phyloP scores from a whole-genome alignment of 1,139 yeast species.

The Nakaseomyces uthaithaninus region DNA sequence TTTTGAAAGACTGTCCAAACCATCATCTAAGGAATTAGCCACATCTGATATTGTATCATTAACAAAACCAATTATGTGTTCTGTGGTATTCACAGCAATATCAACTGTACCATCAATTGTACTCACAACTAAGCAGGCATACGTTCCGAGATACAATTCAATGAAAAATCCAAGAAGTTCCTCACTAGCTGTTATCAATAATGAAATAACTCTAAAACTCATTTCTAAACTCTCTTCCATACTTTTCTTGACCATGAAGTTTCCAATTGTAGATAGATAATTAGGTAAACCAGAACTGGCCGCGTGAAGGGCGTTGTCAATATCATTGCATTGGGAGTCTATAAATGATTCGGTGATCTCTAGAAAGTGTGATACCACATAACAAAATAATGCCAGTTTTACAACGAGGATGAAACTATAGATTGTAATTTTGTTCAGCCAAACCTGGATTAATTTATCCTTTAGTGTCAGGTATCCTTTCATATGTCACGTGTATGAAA shows the following conservation, averaged over 20 bases:
- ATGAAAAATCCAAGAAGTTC: slow-evolving; percentile 55
- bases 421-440: slow-evolving; percentile 51
- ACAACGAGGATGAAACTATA: slow-evolving; percentile 39
- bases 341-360: slow-evolving; percentile 34
- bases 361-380: slow-evolving; percentile 34
- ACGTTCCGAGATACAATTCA: slow-evolving; percentile 74
- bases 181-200: slow-evolving; percentile 50
- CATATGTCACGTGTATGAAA: slow-evolving; percentile 6
- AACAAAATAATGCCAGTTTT: slow-evolving; percentile 42
- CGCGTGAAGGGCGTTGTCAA: slow-evolving; percentile 40
- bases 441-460: slow-evolving; percentile 50
- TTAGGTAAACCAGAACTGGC: slow-evolving; percentile 45
- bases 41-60: slow-evolving; percentile 50
- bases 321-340: slow-evolving; percentile 37
- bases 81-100: slow-evolving; percentile 67
- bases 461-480: slow-evolving; percentile 35
- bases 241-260: slow-evolving; percentile 40
- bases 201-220: slow-evolving; percentile 35
- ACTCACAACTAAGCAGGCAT: slow-evolving; percentile 70
- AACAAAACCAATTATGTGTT: slow-evolving; percentile 48
- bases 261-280: slow-evolving; percentile 47
- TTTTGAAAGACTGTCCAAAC: slow-evolving; percentile 46
- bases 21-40: slow-evolving; percentile 54
- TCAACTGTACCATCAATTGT: slow-evolving; percentile 65
- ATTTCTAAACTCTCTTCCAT: slow-evolving; percentile 43